Percentiles rank a stretch among this genome's conserved stretches.
These are phyloP conservation scores for Fusarium neocosmosporiellum DNA, from an alignment of 2,329 filamentous ascomycete species.

Conservation along the genomic window DNA sequence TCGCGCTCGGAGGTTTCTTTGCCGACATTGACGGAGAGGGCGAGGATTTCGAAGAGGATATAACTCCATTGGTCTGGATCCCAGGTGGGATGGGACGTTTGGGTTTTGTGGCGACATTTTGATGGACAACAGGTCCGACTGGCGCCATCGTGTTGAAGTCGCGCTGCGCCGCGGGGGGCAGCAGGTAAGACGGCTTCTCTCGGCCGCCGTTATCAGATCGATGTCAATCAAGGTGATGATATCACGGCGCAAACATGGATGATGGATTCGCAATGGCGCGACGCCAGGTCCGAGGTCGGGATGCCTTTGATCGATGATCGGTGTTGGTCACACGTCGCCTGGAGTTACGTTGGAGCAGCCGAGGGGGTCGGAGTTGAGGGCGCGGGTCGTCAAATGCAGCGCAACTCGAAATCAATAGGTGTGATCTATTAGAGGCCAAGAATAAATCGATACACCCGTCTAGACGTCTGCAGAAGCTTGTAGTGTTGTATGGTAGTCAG, in stretches of 20 bases:
- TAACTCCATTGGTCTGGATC: constrained; percentile 72
- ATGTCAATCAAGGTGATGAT: constrained; percentile 7
- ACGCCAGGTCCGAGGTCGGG: constrained; percentile 14
- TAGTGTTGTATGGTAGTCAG: constrained; percentile 19
- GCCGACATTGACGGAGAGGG: constrained; percentile 68
- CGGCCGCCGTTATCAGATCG: constrained; percentile 29
- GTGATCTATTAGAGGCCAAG: constrained; percentile 22
- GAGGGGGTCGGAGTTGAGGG: constrained; percentile 21
- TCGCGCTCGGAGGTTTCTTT: constrained; percentile 63
- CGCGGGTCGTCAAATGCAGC: constrained; percentile 30
- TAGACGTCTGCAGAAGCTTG: not conserved
- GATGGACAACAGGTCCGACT: constrained; percentile 60
- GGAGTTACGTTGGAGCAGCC: constrained; percentile 39
- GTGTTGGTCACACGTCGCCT: constrained; percentile 35
- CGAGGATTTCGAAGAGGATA: constrained; percentile 67
- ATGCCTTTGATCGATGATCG: constrained; percentile 7
- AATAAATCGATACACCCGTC: not conserved
- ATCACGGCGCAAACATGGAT: constrained; percentile 41
- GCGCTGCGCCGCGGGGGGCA: constrained; percentile 41
- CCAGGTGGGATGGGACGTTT: constrained; percentile 76
- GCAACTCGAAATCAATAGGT: constrained; percentile 22
- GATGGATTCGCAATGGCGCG: constrained; percentile 24
- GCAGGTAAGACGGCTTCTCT: constrained; percentile 24
- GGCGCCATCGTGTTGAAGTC: constrained; percentile 62
- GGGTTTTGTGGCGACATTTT: constrained; percentile 65